These are phyloP conservation scores for Aspergillus novoparasiticus DNA, from an alignment of 2,329 filamentous ascomycete genomes.

Conservation along the genomic window DNA sequence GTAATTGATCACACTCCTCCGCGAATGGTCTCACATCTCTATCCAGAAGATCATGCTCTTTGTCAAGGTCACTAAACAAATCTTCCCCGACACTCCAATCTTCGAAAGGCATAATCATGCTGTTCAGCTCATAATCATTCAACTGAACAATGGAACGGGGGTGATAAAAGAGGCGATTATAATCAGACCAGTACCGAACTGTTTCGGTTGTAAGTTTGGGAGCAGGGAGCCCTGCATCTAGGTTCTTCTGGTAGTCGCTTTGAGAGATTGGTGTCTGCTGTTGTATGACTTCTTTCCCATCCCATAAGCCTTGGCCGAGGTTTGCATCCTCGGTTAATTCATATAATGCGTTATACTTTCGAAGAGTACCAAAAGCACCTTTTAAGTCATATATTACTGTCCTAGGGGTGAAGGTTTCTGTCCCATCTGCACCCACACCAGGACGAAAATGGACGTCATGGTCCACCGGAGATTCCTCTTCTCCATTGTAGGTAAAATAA, in stretches of 20 bases:
- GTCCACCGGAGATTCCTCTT: constrained; percentile 69
- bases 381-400: constrained; percentile 95
- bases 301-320: constrained; percentile 53
- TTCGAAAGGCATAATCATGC: constrained; percentile 78
- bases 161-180: constrained; percentile 88
- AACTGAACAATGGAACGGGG: constrained; percentile 84
- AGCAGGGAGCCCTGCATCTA: constrained; percentile 70
- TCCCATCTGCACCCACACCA: constrained; percentile 78
- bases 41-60: constrained; percentile 83
- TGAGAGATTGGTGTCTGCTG: constrained; percentile 67
- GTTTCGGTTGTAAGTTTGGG: constrained; percentile 67
- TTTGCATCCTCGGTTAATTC: constrained; percentile 53
- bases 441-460: constrained; percentile 88
- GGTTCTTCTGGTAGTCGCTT: constrained; percentile 75
- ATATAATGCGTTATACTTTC: constrained; percentile 87
- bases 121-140: constrained; percentile 83
- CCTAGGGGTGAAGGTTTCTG: constrained; percentile 89
- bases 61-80: constrained; percentile 71
- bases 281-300: constrained; percentile 68
- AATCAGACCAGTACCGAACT: constrained; percentile 97
- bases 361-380: constrained; percentile 84
- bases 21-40: constrained; percentile 85
- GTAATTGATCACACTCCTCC: constrained; percentile 91
- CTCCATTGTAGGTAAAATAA: constrained; percentile 84
- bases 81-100: constrained; percentile 73